These are phyloP conservation scores for Erysimum cheiri DNA, from an alignment of 441 rosid species.

Conservation along the genomic window DNA sequence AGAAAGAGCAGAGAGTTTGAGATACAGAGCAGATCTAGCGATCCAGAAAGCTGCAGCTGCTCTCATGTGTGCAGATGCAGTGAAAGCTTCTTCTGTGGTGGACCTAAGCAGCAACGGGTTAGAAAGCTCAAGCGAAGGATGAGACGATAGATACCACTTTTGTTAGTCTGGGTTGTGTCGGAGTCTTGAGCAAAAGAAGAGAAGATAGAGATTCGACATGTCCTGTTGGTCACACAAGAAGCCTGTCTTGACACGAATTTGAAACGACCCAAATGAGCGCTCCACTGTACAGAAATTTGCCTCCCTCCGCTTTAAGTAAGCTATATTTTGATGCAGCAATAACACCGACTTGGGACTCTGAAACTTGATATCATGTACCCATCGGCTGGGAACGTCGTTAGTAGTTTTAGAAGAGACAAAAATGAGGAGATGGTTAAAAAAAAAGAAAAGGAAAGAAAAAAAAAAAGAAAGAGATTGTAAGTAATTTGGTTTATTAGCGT, in stretches of 20 bases:
- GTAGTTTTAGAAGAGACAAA: conserved; percentile 33
- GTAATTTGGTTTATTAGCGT: conserved; percentile 52
- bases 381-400: conserved; percentile 34
- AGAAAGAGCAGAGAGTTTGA: conserved; percentile 80
- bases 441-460: not conserved
- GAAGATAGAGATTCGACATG: conserved; percentile 26
- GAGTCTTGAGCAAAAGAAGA: conserved; percentile 25
- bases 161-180: conserved; percentile 17
- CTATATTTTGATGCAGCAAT: conserved; percentile 43
- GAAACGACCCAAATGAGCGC: conserved; percentile 29
- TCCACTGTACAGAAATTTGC: conserved; percentile 37
- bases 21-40: conserved; percentile 81
- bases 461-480: conserved; percentile 49
- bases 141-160: conserved; percentile 28
- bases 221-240: conserved; percentile 9
- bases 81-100: conserved; percentile 60
- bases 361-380: conserved; percentile 39
- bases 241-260: conserved; percentile 28
- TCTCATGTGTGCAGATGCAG: conserved; percentile 86
- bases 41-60: conserved; percentile 91
- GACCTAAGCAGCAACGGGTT: conserved; percentile 42
- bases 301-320: conserved; percentile 35
- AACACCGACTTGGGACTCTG: conserved; percentile 35
- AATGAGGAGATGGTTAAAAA: conserved; percentile 18
- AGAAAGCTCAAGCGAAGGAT: conserved; percentile 39